Base-by-base conservation (phyloP, 2,329 filamentous ascomycete species). In the Alternaria metachromatica region DNA sequence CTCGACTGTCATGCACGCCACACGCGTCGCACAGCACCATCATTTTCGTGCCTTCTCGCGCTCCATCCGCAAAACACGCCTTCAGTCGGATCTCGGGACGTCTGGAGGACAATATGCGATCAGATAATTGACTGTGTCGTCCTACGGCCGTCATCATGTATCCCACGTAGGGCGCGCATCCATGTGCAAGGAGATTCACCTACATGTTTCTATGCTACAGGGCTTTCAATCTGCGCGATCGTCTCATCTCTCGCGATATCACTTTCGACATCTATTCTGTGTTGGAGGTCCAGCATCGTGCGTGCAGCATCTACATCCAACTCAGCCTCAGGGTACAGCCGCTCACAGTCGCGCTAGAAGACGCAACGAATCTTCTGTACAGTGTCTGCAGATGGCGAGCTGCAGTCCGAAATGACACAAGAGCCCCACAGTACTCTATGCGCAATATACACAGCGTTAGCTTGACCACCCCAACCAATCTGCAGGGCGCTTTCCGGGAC, bases 341-440 rank as follows among this genome's bases (percentile, higher is more conserved):
- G 25, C 26, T 55, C 46, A 43, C 26, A 46, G 20, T 30, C 30
- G 43, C 68, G 66, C 62, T 70, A 70, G 66, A 70, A 70, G 13
- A 44, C 53, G 58, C 53, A 43, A 53, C 64, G 67, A 70, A 70
- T 55, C 41, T 65, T 70, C 68, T 58, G 13, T 61, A 63, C 64
- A 70, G 48, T 67, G 30, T 50, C 26, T 51, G 23, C 37, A 58
- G 25, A 63, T 66, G 41, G 49, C 53, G 54, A 37, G 37, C 44
- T 64, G 60, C 59, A 61, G 46, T 20, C 50, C 53, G 56, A 62
- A 49, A 64, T 63, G 49, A 55, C 8, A 43, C 50, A 55, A 58
- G 26, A 48, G 41, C 21, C 44, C 26, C 57, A 37, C 51, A 23
- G 21, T 48, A 65, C 53, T 65, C 23, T 63, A 51, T n/a, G n/a